Conservation (phyloP, 192 early-diverging fungal species). For the Coemansia sp. region DNA sequence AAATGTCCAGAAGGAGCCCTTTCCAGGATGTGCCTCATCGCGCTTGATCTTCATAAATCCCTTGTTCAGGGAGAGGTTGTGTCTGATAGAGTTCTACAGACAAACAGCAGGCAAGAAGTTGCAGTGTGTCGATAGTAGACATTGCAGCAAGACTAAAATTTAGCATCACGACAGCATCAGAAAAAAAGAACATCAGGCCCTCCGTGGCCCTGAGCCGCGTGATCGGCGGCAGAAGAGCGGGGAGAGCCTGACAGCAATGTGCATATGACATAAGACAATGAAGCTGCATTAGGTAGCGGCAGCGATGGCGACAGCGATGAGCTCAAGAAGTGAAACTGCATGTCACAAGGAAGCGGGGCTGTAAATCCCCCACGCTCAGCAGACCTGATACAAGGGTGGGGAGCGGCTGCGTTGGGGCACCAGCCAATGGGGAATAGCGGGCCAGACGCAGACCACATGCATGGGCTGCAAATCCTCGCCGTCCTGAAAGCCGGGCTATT, state of each 20-base stretch:
- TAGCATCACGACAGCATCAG: not conserved
- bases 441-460: constrained; percentile 41
- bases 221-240: constrained; percentile 21
- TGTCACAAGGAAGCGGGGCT: not conserved
- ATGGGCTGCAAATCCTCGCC: constrained; percentile 41
- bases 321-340: not conserved
- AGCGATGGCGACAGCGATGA: no score
- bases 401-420: constrained; percentile 1
- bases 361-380: constrained; percentile 15
- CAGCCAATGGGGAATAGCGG: constrained; percentile 10
- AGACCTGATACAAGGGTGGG: constrained; percentile 2
- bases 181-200: constrained; percentile 4
- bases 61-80: constrained; percentile 85
- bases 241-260: not conserved
- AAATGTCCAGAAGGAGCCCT: constrained; percentile 79
- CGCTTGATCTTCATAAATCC: constrained; percentile 76
- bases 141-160: not conserved
- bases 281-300: not conserved
- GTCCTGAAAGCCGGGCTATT: constrained; percentile 11
- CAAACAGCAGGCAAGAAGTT: not conserved
- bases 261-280: constrained; percentile 15
- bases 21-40: constrained; percentile 76
- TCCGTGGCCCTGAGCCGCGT: constrained; percentile 1
- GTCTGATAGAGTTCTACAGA: constrained; percentile 85
- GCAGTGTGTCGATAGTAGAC: not conserved